A percentile compares a stretch with the other conserved stretches of the same genome.
Evolutionary conservation across 129 eudicot species (phyloP).

Genomic region (Helianthus tuberosus): DNA sequence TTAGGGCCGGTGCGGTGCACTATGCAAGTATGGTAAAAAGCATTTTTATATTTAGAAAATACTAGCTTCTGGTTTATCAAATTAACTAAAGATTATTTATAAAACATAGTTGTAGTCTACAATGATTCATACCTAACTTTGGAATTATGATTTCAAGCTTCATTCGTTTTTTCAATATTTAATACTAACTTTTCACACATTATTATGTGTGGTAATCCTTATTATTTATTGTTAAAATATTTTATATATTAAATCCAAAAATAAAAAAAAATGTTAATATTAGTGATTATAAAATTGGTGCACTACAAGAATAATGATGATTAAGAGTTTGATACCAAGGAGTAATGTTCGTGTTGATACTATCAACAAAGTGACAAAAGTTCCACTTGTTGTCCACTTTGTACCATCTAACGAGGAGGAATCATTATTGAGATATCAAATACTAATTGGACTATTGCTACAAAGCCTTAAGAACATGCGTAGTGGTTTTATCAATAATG

Average conservation of each 20-base stretch:
- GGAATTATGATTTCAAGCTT: neutral
- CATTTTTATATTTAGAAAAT: too few relatives aligned
- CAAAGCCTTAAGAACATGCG: too few relatives aligned
- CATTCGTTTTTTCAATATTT: too few relatives aligned
- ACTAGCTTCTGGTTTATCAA: too few relatives aligned
- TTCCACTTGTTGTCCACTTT: constrained; percentile 43
- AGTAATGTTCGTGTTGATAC: constrained; percentile 58
- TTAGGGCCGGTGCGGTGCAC: too few relatives aligned
- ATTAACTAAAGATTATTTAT: too few relatives aligned
- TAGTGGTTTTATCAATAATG: too few relatives aligned
- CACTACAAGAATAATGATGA: constrained; percentile 38
- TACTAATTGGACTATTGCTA: constrained; percentile 15
- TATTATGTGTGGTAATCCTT: neutral
- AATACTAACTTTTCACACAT: neutral
- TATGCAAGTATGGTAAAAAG: too few relatives aligned
- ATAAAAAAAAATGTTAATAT: neutral
- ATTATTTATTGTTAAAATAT: neutral
- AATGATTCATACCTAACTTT: neutral
- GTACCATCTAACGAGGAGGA: constrained; percentile 57
- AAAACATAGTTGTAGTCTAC: too few relatives aligned
- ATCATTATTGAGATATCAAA: constrained; percentile 43
- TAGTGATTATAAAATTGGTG: constrained; percentile 11
- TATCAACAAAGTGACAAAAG: constrained; percentile 59
- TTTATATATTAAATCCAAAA: neutral
- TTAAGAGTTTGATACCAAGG: constrained; percentile 59